These are phyloP conservation scores for Diaporthe amygdali DNA, from an alignment of 2,329 filamentous ascomycete genomes.

Conservation along the genomic window DNA sequence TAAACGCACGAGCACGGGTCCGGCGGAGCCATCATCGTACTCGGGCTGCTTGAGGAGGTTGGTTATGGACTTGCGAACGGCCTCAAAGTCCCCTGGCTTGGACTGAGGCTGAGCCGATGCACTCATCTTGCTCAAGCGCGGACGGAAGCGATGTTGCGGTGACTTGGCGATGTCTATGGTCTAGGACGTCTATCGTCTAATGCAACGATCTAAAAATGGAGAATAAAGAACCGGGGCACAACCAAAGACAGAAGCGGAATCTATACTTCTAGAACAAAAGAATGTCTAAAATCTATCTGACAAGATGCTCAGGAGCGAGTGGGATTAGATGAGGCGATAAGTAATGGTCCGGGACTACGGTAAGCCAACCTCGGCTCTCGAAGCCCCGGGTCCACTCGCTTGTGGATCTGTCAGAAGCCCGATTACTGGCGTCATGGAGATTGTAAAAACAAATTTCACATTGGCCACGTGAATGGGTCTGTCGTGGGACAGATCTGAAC, in stretches of 20 bases:
- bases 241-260: not conserved
- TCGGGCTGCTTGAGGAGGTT: slow-evolving; percentile 62
- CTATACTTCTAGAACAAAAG: not conserved
- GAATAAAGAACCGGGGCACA: not conserved
- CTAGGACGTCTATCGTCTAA: not conserved
- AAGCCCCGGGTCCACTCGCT: slow-evolving; percentile 13
- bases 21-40: slow-evolving; percentile 70
- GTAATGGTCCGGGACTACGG: slow-evolving; percentile 15
- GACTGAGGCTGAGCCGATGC: not conserved
- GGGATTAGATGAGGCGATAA: slow-evolving; percentile 13
- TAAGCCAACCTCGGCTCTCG: slow-evolving; percentile 19
- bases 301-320: not conserved
- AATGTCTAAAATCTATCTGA: not conserved
- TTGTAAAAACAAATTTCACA: not conserved
- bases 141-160: not conserved
- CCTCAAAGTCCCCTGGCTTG: slow-evolving; percentile 62
- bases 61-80: slow-evolving; percentile 59
- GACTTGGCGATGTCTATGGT: not conserved
- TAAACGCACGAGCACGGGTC: slow-evolving; percentile 66
- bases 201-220: not conserved
- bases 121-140: slow-evolving; percentile 19
- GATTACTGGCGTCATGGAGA: slow-evolving; percentile 1
- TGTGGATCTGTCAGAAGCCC: slow-evolving; percentile 5
- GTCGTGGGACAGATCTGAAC: not conserved
- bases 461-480: not conserved